Evolutionary conservation across 2,329 filamentous ascomycete species (phyloP).

Genomic region (Aureobasidium sp.): DNA sequence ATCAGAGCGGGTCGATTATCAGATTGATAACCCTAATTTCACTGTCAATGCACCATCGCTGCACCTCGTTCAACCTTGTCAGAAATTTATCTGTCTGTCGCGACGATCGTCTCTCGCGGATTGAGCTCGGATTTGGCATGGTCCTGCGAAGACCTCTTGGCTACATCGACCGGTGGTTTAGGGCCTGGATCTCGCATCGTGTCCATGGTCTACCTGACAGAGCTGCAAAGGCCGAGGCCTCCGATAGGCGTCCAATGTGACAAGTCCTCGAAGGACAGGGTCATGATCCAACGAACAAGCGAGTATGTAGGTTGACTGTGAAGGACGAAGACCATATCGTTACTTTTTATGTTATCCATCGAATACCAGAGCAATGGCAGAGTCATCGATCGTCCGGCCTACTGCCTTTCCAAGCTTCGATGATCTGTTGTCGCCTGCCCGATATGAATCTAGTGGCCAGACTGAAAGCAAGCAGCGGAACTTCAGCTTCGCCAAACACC

Average conservation of each 20-base stretch:
- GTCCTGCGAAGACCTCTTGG: not conserved
- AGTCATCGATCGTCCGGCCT: not conserved
- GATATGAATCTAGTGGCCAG: too few species aligned
- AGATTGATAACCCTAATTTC: constrained; percentile 12
- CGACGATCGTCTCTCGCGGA: not conserved
- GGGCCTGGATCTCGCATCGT: not conserved
- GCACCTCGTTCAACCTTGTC: constrained; percentile 2
- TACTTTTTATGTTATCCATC: not conserved
- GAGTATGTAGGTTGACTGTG: too few species aligned
- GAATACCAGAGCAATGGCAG: not conserved
- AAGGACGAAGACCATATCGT: not conserved
- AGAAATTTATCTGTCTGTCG: not conserved
- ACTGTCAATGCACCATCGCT: constrained; percentile 2
- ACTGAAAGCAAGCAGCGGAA: too few species aligned
- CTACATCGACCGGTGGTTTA: not conserved
- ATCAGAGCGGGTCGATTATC: constrained; percentile 4
- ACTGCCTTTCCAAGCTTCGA: not conserved
- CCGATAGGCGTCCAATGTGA: not conserved
- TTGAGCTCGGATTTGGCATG: not conserved
- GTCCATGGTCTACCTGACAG: not conserved
- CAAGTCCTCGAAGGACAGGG: not conserved
- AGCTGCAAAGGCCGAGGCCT: not conserved
- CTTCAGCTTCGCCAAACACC: not conserved
- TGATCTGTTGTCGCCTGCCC: not conserved
- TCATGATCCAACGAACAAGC: not conserved